Conservation (phyloP, 441 rosid species). For the Metrosideros polymorpha region DNA sequence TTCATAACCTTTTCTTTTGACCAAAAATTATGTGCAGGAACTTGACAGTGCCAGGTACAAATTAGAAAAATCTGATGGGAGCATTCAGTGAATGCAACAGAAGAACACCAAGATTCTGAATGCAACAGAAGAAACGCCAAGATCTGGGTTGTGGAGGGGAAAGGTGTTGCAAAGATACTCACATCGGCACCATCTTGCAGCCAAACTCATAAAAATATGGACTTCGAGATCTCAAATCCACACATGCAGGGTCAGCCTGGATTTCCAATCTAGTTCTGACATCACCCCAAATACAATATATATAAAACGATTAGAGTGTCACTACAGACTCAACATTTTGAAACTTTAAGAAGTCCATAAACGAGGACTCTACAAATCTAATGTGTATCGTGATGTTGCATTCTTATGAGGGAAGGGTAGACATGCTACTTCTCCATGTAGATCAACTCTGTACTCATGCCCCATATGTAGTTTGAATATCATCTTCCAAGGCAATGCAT, state of each 20-base stretch:
- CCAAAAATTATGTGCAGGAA: neutral
- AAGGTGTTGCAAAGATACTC: conserved; percentile 16
- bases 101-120: neutral
- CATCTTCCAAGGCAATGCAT: neutral
- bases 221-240: conserved; percentile 72
- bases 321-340: neutral
- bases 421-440: neutral
- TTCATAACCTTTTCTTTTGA: neutral
- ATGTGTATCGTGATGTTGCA: neutral
- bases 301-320: neutral
- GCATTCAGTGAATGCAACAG: neutral
- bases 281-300: neutral
- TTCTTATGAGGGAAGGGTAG: neutral
- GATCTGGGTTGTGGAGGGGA: neutral
- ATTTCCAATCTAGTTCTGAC: conserved; percentile 75
- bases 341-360: neutral
- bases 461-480: neutral
- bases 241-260: conserved; percentile 90
- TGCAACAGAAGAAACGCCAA: neutral
- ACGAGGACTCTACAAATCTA: neutral
- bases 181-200: conserved; percentile 78
- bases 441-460: neutral
- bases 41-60: neutral
- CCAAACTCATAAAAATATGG: conserved; percentile 76
- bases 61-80: neutral